These are phyloP conservation scores for Salix brachista DNA, from an alignment of 345 rosid species.

Conservation along the genomic window DNA sequence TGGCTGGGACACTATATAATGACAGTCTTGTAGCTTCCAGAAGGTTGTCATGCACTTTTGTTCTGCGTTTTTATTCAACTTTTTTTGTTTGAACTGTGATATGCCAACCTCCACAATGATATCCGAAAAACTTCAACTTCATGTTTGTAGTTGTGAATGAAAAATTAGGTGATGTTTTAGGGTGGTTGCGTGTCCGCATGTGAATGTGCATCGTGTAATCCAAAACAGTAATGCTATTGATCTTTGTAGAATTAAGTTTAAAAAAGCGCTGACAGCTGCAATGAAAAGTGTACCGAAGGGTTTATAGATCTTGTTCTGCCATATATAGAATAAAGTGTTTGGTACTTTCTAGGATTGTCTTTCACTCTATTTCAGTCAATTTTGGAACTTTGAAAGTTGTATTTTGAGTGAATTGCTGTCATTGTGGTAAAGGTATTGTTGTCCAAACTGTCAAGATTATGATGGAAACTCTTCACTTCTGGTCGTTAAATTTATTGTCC, in stretches of 20 bases:
- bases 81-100: not conserved
- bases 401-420: not conserved
- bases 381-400: not conserved
- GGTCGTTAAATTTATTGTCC: not conserved
- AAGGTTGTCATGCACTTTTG: too few species aligned
- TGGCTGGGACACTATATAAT: not conserved
- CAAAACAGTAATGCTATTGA: not conserved
- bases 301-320: not conserved
- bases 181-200: not conserved
- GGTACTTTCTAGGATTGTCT: not conserved
- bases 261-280: not conserved
- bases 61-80: not conserved
- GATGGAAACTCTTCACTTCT: conserved; percentile 2
- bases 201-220: not conserved
- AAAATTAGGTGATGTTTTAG: not conserved
- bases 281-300: not conserved
- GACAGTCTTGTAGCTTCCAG: too few species aligned
- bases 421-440: not conserved
- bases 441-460: not conserved
- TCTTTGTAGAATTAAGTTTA: not conserved
- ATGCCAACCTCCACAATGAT: not conserved
- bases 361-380: not conserved
- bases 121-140: not conserved
- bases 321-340: not conserved
- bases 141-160: not conserved